These are phyloP conservation scores for Hirsutella thompsonii DNA, from an alignment of 2,329 filamentous ascomycete species.

Conservation along the genomic window DNA sequence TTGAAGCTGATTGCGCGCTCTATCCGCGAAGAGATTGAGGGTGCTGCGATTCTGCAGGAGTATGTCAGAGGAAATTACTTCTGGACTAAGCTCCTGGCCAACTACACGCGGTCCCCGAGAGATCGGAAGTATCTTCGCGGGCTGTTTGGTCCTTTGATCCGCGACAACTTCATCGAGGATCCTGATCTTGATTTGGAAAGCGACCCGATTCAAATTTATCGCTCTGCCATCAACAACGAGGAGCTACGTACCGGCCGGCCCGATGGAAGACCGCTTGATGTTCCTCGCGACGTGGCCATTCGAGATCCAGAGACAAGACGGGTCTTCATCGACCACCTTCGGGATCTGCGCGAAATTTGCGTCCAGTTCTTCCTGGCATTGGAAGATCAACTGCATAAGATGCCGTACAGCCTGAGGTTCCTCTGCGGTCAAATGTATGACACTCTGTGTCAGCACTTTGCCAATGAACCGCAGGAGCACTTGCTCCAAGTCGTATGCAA, in stretches of 20 bases:
- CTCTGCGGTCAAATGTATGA: slow-evolving; percentile 79
- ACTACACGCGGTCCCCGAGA: slow-evolving; percentile 80
- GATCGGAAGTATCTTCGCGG: slow-evolving; percentile 89
- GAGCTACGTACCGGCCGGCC: slow-evolving; percentile 82
- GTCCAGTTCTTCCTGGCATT: slow-evolving; percentile 77
- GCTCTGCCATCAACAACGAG: slow-evolving; percentile 91
- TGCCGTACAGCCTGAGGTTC: slow-evolving; percentile 89
- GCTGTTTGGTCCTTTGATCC: slow-evolving; percentile 70
- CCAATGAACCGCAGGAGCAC: slow-evolving; percentile 62
- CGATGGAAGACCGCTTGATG: slow-evolving; percentile 68
- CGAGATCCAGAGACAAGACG: slow-evolving; percentile 85
- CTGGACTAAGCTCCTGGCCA: slow-evolving; percentile 75
- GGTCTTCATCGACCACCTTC: slow-evolving; percentile 86
- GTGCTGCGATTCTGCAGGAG: slow-evolving; percentile 61
- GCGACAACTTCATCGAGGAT: slow-evolving; percentile 87
- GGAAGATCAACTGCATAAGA: slow-evolving; percentile 71
- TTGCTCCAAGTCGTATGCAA: slow-evolving; percentile 74
- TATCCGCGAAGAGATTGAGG: slow-evolving; percentile 74
- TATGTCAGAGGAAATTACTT: slow-evolving; percentile 85
- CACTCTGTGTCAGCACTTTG: slow-evolving; percentile 62
- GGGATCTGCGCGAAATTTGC: slow-evolving; percentile 86
- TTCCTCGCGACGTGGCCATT: slow-evolving; percentile 88
- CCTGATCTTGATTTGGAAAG: slow-evolving; percentile 85
- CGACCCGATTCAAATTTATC: slow-evolving; percentile 94
- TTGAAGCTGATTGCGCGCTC: slow-evolving; percentile 77